A percentile compares a stretch with the other conserved stretches of the same genome.
phyloP scores from a whole-genome alignment of 331 rosid species.

The Quercus tomentella region DNA sequence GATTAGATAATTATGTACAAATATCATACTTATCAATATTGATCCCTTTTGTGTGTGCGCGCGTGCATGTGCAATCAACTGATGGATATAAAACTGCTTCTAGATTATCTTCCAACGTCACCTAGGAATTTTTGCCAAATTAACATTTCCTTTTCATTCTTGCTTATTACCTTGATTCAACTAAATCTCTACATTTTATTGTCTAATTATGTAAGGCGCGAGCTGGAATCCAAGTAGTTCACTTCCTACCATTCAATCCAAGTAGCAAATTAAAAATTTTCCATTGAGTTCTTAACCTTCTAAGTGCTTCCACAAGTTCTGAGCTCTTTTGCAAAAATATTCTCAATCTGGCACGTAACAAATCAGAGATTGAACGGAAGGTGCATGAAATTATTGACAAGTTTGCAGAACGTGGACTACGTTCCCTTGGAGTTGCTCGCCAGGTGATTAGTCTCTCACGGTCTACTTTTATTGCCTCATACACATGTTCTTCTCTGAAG shows the following conservation, averaged over 20 bases:
- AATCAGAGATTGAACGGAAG: slow-evolving; percentile 43
- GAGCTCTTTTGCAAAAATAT: slow-evolving; percentile 15
- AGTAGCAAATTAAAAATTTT: too few relatives aligned
- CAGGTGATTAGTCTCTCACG: slow-evolving; percentile 36
- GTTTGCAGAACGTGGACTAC: slow-evolving; percentile 77
- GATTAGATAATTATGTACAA: slow-evolving; percentile 5
- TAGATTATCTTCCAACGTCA: background rate
- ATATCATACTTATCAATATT: too few relatives aligned
- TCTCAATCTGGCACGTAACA: slow-evolving; percentile 59
- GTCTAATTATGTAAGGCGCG: slow-evolving; percentile 42
- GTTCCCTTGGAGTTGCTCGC: slow-evolving; percentile 63
- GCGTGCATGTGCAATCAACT: too few relatives aligned
- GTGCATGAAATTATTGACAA: slow-evolving; percentile 60
- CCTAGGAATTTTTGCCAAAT: background rate
- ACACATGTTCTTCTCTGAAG: background rate
- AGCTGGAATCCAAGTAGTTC: slow-evolving; percentile 64
- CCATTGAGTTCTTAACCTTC: background rate
- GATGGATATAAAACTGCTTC: background rate
- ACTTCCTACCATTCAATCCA: slow-evolving; percentile 81
- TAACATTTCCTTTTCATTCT: background rate
- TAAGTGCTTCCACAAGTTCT: background rate
- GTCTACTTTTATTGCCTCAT: background rate
- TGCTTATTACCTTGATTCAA: background rate
- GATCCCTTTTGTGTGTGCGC: background rate
- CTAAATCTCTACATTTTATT: background rate